Percentiles rank a stretch among this genome's conserved stretches.
phyloP scores from a whole-genome alignment of 148 eudicot species.

The Rhododendron ferrugineum region DNA sequence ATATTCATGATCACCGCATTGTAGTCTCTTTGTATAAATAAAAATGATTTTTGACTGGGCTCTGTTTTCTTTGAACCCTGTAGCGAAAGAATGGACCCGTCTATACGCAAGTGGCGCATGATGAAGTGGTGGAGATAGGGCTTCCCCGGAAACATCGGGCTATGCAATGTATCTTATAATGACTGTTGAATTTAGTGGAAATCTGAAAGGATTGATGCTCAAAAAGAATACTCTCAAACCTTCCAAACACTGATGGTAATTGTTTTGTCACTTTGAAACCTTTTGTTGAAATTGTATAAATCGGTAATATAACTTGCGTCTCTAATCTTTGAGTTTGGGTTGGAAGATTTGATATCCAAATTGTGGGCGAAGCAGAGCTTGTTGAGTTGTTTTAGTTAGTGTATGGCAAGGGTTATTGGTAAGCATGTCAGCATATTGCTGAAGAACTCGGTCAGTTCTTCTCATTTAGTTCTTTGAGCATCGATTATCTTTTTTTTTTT shows the following conservation, averaged over 20 bases:
- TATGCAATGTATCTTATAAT: conserved; percentile 17
- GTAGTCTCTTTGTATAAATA: background rate
- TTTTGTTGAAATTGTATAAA: conserved; percentile 11
- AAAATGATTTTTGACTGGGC: background rate
- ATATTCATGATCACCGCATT: background rate
- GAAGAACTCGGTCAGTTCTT: background rate
- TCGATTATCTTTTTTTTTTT: background rate
- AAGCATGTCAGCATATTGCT: background rate
- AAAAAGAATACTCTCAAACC: conserved; percentile 7
- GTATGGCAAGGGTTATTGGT: background rate
- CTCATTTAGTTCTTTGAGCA: background rate
- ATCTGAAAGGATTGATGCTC: conserved; percentile 1
- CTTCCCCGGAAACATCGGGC: conserved; percentile 21
- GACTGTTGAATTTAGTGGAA: conserved; percentile 14
- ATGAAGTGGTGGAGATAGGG: conserved; percentile 13
- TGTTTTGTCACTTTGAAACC: conserved; percentile 1
- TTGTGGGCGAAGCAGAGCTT: background rate
- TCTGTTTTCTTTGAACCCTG: conserved; percentile 13
- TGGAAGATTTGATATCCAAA: background rate
- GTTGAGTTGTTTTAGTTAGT: background rate
- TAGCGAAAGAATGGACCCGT: conserved; percentile 97
- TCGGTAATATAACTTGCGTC: background rate
- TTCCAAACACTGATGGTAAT: background rate
- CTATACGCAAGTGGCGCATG: conserved; percentile 80
- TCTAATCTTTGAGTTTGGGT: background rate